A percentile compares a stretch with the other conserved stretches of the same genome.
These are phyloP conservation scores for Aspergillus baeticus DNA, from an alignment of 495 filamentous ascomycete genomes.

Conservation along the genomic window DNA sequence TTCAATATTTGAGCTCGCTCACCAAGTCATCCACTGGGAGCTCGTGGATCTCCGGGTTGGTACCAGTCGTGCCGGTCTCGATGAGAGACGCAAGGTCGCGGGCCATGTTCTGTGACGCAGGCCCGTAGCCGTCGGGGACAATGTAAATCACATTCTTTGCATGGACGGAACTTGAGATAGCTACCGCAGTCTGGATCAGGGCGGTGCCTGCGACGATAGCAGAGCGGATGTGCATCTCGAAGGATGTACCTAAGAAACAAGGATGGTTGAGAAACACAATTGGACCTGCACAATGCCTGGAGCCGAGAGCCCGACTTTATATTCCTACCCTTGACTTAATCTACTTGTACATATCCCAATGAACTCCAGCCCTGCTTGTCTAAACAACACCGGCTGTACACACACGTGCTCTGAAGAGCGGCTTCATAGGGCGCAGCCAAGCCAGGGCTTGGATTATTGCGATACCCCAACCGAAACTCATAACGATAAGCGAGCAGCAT, in stretches of 20 bases:
- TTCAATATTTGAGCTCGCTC: background rate
- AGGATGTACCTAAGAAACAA: background rate
- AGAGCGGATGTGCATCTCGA: constrained; percentile 4
- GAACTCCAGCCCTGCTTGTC: background rate
- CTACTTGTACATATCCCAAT: background rate
- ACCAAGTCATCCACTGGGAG: constrained; percentile 7
- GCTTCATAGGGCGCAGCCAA: too few species aligned
- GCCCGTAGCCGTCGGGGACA: constrained; percentile 8
- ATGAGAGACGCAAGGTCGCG: constrained; percentile 6
- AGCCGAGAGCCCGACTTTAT: too few species aligned
- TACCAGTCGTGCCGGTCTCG: constrained; percentile 4
- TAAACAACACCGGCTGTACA: background rate
- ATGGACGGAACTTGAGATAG: background rate
- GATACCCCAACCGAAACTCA: background rate
- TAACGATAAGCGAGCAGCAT: background rate
- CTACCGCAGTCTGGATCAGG: background rate
- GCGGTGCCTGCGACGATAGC: background rate
- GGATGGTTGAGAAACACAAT: too few species aligned
- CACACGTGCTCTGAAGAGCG: too few species aligned
- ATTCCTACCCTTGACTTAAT: too few species aligned
- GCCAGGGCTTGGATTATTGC: too few species aligned
- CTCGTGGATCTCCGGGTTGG: constrained; percentile 2
- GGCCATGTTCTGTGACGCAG: constrained; percentile 12
- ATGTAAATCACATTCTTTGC: constrained; percentile 11
- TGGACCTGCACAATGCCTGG: background rate